phyloP scores from a whole-genome alignment of 2,329 filamentous ascomycete genomes.

The Aspergillus spinulosporus region DNA sequence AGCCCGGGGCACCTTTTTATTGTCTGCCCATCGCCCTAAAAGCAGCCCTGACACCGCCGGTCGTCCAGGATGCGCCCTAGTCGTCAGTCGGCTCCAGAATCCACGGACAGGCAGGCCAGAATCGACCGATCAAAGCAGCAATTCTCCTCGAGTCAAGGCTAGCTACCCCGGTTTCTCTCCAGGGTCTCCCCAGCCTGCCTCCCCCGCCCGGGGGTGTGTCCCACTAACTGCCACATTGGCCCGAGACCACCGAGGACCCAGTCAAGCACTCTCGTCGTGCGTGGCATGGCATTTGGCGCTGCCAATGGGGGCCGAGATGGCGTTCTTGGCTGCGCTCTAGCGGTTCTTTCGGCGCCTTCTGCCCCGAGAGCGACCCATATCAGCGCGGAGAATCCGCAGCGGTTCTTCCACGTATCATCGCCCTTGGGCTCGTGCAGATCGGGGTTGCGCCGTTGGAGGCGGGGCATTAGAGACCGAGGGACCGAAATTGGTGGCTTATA shows the following conservation, averaged over 20 bases:
- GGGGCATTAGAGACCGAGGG: neutral
- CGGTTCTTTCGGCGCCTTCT: constrained; percentile 10
- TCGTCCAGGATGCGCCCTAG: too few relatives aligned
- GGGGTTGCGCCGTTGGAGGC: neutral
- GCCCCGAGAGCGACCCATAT: constrained; percentile 18
- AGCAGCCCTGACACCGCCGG: too few relatives aligned
- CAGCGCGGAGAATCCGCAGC: constrained; percentile 4
- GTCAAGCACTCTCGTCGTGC: constrained; percentile 8
- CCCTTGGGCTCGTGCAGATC: neutral
- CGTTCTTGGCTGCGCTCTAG: constrained; percentile 5
- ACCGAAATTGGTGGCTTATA: too few relatives aligned
- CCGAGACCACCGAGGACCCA: constrained; percentile 8
- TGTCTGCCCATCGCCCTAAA: too few relatives aligned
- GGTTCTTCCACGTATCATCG: constrained; percentile 23
- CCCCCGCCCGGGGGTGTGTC: constrained; percentile 4
- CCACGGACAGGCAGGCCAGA: neutral
- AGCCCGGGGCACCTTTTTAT: too few relatives aligned
- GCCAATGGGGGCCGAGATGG: constrained; percentile 2
- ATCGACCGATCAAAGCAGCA: neutral
- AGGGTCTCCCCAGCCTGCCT: constrained; percentile 6
- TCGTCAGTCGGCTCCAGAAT: neutral
- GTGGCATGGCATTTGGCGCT: neutral
- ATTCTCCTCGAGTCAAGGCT: constrained; percentile 4
- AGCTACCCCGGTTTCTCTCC: constrained; percentile 9
- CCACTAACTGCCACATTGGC: neutral